These are phyloP conservation scores for Licmophora abbreviata DNA, from an alignment of 108 stramenopile species.

Conservation along the genomic window DNA sequence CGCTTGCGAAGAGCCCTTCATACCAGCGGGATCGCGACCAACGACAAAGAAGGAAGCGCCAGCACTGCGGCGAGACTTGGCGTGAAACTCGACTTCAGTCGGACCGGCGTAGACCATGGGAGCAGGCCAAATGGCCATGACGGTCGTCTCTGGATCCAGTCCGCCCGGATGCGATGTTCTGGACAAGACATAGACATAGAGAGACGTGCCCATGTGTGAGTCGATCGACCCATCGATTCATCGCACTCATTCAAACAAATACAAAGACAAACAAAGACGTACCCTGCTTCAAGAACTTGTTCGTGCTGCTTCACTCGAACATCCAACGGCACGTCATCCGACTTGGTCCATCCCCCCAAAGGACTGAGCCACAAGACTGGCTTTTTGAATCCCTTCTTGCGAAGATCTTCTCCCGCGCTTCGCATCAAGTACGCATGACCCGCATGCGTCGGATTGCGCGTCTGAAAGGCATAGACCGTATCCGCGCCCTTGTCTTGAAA, in stretches of 20 bases:
- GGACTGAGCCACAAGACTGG: conserved; percentile 97
- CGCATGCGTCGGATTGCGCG: conserved; percentile 96
- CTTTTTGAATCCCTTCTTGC: conserved; percentile 83
- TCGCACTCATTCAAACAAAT: not conserved
- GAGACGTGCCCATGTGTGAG: not conserved
- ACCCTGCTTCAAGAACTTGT: conserved; percentile 87
- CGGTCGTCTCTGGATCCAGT: conserved; percentile 91
- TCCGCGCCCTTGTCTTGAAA: conserved; percentile 93
- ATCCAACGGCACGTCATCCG: conserved; percentile 96
- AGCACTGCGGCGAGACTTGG: conserved; percentile 89
- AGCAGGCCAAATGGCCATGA: conserved; percentile 99
- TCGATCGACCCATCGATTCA: not conserved
- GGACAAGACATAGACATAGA: conserved; percentile 2
- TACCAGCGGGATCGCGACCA: conserved; percentile 97
- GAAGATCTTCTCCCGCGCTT: conserved; percentile 89
- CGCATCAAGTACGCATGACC: conserved; percentile 98
- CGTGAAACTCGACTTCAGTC: conserved; percentile 98
- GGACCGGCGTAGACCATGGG: conserved; percentile 99
- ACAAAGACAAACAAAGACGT: conserved; percentile 8
- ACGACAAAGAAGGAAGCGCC: conserved; percentile 98
- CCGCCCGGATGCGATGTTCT: conserved; percentile 80
- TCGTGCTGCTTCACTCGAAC: conserved; percentile 97
- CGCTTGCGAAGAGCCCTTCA: conserved; percentile 89
- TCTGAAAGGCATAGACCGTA: conserved; percentile 98
- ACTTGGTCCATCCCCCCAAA: conserved; percentile 97